Conservation (phyloP, 306 rosid genomes). For the Quercus rubra region DNA sequence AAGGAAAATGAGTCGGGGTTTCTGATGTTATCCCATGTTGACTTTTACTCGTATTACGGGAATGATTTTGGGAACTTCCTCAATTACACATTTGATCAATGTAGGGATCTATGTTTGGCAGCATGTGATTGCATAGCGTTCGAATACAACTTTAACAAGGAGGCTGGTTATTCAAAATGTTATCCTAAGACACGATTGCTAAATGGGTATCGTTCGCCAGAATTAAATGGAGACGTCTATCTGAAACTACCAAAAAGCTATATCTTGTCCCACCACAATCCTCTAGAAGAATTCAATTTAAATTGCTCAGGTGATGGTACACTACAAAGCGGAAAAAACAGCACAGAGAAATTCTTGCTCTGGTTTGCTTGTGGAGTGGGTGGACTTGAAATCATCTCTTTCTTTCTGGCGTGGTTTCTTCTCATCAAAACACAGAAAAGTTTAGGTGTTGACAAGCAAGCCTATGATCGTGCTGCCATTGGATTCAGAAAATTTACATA, state of each 20-base stretch:
- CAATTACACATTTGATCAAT: conserved; percentile 3
- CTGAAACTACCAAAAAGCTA: conserved; percentile 20
- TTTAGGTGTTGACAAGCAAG: conserved; percentile 1
- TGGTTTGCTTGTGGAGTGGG: conserved; percentile 25
- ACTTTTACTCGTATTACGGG: conserved; percentile 21
- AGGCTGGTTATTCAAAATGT: background rate
- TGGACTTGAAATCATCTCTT: conserved; percentile 20
- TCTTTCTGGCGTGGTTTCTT: conserved; percentile 11
- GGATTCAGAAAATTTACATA: conserved; percentile 50
- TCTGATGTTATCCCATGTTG: background rate
- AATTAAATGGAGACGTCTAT: background rate
- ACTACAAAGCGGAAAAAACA: background rate
- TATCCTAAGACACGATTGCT: conserved; percentile 20
- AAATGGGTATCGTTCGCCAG: conserved; percentile 20
- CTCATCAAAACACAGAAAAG: background rate
- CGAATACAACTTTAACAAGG: background rate
- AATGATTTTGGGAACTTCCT: conserved; percentile 1
- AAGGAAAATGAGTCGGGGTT: conserved; percentile 12
- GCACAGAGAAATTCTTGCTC: conserved; percentile 5
- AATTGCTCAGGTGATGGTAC: background rate
- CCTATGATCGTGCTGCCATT: conserved; percentile 34
- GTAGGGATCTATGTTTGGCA: conserved; percentile 25
- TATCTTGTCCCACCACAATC: background rate
- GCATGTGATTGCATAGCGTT: conserved; percentile 25
- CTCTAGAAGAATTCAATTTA: background rate